Evolutionary conservation across 129 eudicot species (phyloP).

Genomic region (Ambrosia trifida): DNA sequence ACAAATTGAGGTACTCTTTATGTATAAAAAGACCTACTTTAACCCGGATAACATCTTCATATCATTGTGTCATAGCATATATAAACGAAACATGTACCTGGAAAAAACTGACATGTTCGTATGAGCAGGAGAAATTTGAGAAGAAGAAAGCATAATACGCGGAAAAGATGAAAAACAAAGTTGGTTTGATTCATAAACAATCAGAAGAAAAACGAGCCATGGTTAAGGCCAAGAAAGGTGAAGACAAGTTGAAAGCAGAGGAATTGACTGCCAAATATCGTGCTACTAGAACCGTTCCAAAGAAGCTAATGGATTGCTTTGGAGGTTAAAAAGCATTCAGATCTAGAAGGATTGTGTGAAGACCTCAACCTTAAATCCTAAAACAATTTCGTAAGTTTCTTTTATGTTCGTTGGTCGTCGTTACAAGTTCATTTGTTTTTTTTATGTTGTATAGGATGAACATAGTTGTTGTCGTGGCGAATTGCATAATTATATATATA

Average conservation of each 20-base stretch:
- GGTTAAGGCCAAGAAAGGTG: slow-evolving; percentile 63
- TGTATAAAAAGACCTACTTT: background rate
- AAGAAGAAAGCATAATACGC: slow-evolving; percentile 80
- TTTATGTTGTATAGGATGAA: slow-evolving; percentile 43
- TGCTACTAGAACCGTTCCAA: slow-evolving; percentile 70
- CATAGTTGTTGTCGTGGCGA: slow-evolving; percentile 24
- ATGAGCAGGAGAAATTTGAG: slow-evolving; percentile 66
- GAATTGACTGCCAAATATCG: slow-evolving; percentile 79
- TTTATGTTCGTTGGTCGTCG: slow-evolving; percentile 14
- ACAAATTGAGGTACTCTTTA: slow-evolving; percentile 60
- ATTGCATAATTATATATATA: slow-evolving; percentile 7
- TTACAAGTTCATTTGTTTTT: slow-evolving; percentile 15
- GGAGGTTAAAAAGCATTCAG: slow-evolving; percentile 46
- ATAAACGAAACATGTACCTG: background rate
- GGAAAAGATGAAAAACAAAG: slow-evolving; percentile 71
- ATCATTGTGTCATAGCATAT: background rate
- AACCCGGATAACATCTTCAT: background rate
- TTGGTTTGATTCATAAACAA: slow-evolving; percentile 63
- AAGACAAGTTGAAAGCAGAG: slow-evolving; percentile 66
- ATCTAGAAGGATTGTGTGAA: background rate
- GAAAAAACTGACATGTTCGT: slow-evolving; percentile 4
- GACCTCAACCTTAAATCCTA: background rate
- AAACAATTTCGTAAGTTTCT: slow-evolving; percentile 21
- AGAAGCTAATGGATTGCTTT: slow-evolving; percentile 58
- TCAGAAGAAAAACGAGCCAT: slow-evolving; percentile 88